Conservation (phyloP, 192 early-diverging fungal genomes). For the Coemansia sp. region DNA sequence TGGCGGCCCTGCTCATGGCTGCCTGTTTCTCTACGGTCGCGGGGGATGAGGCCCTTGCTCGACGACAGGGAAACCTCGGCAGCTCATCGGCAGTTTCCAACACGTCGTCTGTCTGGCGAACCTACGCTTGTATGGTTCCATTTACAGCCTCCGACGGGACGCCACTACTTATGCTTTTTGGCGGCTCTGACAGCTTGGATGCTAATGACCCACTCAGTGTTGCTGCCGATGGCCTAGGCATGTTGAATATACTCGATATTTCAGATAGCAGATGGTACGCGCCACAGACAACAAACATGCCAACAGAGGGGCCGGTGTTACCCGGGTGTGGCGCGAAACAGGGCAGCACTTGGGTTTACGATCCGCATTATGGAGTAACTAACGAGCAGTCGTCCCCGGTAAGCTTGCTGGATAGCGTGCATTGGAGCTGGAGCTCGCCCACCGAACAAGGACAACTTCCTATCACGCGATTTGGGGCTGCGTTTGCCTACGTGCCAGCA, state of each 20-base stretch:
- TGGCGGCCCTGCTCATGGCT: not conserved
- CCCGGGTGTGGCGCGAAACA: conserved; percentile 47
- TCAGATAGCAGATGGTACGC: conserved; percentile 46
- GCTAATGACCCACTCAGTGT: conserved; percentile 32
- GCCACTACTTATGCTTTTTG: conserved; percentile 50
- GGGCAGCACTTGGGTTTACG: conserved; percentile 43
- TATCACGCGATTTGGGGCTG: conserved; percentile 45
- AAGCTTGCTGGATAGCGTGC: conserved; percentile 48
- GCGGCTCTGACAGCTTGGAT: conserved; percentile 37
- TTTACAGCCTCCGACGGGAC: conserved; percentile 40
- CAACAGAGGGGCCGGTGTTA: conserved; percentile 36
- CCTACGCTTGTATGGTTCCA: conserved; percentile 48
- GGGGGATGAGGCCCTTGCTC: not conserved
- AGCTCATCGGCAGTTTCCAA: conserved; percentile 35
- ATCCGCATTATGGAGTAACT: conserved; percentile 32
- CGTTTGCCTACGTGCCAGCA: conserved; percentile 34
- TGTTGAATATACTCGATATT: conserved; percentile 42
- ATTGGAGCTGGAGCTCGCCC: conserved; percentile 57
- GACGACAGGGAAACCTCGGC: conserved; percentile 43
- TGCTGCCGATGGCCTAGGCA: conserved; percentile 26
- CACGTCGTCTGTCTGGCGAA: conserved; percentile 44
- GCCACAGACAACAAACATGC: conserved; percentile 41
- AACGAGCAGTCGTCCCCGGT: conserved; percentile 29
- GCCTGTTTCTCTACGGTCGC: not conserved
- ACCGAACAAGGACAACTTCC: conserved; percentile 45